Conservation (phyloP, 768 basidiomycete genomes). For the Rhodosporidiobolus sp. region DNA sequence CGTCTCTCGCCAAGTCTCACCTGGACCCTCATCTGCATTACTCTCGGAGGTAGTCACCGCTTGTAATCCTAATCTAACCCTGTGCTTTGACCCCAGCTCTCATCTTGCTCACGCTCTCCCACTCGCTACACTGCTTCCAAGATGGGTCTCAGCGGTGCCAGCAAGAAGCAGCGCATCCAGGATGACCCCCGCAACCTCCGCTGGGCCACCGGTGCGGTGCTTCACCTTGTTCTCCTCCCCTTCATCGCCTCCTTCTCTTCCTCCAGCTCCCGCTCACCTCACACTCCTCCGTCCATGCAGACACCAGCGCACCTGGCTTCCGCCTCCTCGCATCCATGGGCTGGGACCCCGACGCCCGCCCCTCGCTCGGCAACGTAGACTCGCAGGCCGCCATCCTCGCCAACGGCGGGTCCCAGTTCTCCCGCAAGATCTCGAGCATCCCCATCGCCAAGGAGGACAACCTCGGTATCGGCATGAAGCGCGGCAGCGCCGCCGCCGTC, state of each 20-base stretch:
- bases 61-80: too few relatives aligned
- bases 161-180: conserved; percentile 39
- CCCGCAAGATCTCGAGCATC: conserved; percentile 39
- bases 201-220: conserved; percentile 25
- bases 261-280: neutral
- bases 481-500: conserved; percentile 29
- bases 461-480: conserved; percentile 41
- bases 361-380: conserved; percentile 20
- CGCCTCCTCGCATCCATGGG: conserved; percentile 42
- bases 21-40: too few relatives aligned
- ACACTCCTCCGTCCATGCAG: neutral
- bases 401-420: conserved; percentile 26
- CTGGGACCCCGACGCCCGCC: conserved; percentile 34
- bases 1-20: too few relatives aligned
- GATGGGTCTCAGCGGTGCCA: conserved; percentile 36
- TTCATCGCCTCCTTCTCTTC: neutral
- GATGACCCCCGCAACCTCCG: conserved; percentile 39
- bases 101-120: neutral
- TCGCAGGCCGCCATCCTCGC: conserved; percentile 35
- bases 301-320: conserved; percentile 40
- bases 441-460: conserved; percentile 42
- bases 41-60: too few relatives aligned
- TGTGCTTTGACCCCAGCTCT: neutral
- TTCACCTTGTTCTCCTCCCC: neutral
- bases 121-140: neutral